Base-by-base conservation (phyloP, 2,329 filamentous ascomycete species). In the Fusarium buharicum region DNA sequence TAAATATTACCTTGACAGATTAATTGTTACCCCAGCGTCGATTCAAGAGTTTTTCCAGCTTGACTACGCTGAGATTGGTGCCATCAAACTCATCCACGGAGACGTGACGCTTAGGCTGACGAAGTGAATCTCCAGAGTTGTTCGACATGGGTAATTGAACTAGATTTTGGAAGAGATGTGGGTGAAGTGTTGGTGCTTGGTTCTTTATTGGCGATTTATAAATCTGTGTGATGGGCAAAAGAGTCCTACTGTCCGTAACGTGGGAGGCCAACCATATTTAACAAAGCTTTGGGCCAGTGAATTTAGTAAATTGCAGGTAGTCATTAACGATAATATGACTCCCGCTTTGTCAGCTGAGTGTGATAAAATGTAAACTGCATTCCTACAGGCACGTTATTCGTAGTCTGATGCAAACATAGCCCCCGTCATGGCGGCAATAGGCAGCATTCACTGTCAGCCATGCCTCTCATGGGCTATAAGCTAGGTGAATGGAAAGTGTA, bases 11-110 rank as follows among this genome's bases (percentile, higher is more conserved):
- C 34, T 48, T 16, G 7, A 48, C 45, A 3, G 45, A 20, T 4
- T 48, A 48, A 5, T 18, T 48, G 16, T 48, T 38, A 11, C 33
- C 30, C 45, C 45, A 48, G 11, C 33, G 45, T 3, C 33, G n/a
- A 16, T 13, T 48, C 24, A 48, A 38, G 7, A 38, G 6, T 6
- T 9, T 30, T 6, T 48, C 45, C 16, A 48, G 12, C 4, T 48
- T 48, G 0, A 12, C 22, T 0, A 22, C 33, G 18, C 45, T 48
- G 4, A 48, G 2, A 2, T 48, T 48, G 0, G 45, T 48, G 22
- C 45, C 45, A 13, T 38, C 33, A 2, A 48, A 2, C 14, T 48
- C 45, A 6, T n/a, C 14, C 4, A 17, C 16, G 6, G 10, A 47
- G 9, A 4, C 13, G 3, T 30, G 36, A n/a, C 22, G 28, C 24